phyloP scores from a whole-genome alignment of 1,284 basidiomycete genomes.

The Ganoderma sinense region DNA sequence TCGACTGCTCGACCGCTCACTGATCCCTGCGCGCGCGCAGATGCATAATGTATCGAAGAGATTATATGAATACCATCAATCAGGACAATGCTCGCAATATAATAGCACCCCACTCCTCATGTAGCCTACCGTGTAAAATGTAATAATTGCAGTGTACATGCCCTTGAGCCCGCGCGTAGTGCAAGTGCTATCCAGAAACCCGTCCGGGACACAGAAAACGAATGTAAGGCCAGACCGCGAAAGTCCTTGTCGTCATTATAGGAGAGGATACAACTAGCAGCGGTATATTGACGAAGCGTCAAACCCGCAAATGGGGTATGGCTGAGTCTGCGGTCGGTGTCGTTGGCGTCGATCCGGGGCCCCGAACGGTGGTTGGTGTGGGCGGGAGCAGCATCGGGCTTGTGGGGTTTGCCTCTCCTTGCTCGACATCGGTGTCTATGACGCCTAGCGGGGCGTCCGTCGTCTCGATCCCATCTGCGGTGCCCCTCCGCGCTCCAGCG shows the following conservation, averaged over 20 bases:
- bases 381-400: constrained; percentile 31
- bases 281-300: constrained; percentile 25
- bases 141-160: constrained; percentile 21
- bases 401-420: constrained; percentile 45
- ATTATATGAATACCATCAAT: constrained; percentile 7
- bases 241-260: constrained; percentile 18
- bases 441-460: constrained; percentile 59
- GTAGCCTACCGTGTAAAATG: constrained; percentile 16
- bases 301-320: constrained; percentile 53
- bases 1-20: not conserved
- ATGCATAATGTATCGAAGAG: constrained; percentile 40
- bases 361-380: constrained; percentile 22
- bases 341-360: constrained; percentile 7
- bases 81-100: constrained; percentile 19
- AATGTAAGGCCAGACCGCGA: not conserved
- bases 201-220: not conserved
- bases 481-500: constrained; percentile 72
- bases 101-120: constrained; percentile 11
- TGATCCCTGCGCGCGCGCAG: constrained; percentile 26
- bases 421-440: constrained; percentile 46
- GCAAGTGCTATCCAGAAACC: constrained; percentile 11
- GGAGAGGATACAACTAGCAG: constrained; percentile 21
- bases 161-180: constrained; percentile 9
- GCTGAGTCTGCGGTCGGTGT: constrained; percentile 28
- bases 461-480: constrained; percentile 69